Evolutionary conservation across 2,329 filamentous ascomycete species (phyloP).

Genomic region (Aspergillus udagawae): DNA sequence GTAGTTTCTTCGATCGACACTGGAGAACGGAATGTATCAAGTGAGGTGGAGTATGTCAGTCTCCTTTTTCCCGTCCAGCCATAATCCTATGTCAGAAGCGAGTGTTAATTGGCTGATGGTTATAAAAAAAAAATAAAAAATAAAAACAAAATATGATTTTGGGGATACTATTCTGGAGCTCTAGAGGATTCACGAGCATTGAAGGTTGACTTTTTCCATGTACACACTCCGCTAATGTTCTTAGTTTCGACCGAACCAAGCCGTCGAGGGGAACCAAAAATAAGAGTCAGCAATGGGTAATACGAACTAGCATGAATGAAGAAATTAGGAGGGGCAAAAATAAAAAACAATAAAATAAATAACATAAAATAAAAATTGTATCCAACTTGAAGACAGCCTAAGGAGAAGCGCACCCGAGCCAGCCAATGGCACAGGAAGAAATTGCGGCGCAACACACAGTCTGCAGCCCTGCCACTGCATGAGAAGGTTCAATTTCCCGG

Average conservation of each 20-base stretch:
- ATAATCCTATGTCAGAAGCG: background rate
- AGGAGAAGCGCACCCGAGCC: background rate
- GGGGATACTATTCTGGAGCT: background rate
- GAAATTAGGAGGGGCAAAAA: background rate
- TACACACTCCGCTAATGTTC: background rate
- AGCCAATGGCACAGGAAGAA: background rate
- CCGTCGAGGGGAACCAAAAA: background rate
- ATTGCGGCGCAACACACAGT: background rate
- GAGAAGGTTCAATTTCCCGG: conserved; percentile 7
- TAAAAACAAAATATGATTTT: background rate
- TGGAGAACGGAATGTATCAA: background rate
- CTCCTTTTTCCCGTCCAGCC: background rate
- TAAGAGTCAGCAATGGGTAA: background rate
- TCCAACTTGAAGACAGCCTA: background rate
- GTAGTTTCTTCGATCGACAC: background rate
- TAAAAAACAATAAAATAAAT: background rate
- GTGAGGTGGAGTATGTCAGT: background rate
- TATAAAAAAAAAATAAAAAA: background rate
- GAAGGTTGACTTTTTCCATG: background rate
- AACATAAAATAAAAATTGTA: background rate
- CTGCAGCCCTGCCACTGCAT: conserved; percentile 17
- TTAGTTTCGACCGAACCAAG: background rate
- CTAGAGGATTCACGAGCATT: background rate
- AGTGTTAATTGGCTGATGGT: background rate
- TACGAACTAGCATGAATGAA: background rate